Base-by-base conservation (phyloP, 2,329 filamentous ascomycete genomes). In the Scleromitrula shiraiana region DNA sequence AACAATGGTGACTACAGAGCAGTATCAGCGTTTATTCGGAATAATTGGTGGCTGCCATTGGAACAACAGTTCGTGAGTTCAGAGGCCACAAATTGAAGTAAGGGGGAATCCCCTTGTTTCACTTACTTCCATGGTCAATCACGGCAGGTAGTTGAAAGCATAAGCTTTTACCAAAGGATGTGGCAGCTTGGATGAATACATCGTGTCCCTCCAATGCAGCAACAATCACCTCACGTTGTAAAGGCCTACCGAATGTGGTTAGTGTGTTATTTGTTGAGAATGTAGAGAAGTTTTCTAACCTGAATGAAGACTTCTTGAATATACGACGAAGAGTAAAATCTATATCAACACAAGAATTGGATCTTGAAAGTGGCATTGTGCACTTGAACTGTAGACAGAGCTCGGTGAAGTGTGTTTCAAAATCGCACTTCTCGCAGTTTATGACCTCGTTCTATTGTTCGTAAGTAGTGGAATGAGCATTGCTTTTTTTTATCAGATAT, bases 91-190 rank as follows among this genome's bases (percentile, higher is more conserved):
- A 26, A 24, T 12, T 22, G 10, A 14, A 23, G 19, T 9, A 10
- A 20, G n/a, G 15, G 22, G 14, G 4, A 5, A 7, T 19, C 12
- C 7, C 5, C 4, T 23, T 17, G 5, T 7, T 23, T 8, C 20
- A 26, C 58, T 54, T 53, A 89, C 86, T 88, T 55, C 91, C 91
- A 65, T 83, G 80, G 60, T 91, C 85, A 49, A 95, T 82, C 26
- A 96, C 82, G 20, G 90, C 90, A 7, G 90, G 90, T 1, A 96
- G 74, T 64, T 96, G 90, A 63, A 91, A 96, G 69, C 91, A 96
- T 45, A 96, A 67, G 61, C 88, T 94, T 67, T 96, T 96, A 35
- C 90, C 91, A 65, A 96, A 96, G 8, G 84, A 88, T 3, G 86
- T 90, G 46, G 86, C 86, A 39, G 91, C 91, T 67, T 96, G 91